These are phyloP conservation scores for Hysterangium stoloniferum DNA, from an alignment of 768 basidiomycete genomes.

Conservation along the genomic window DNA sequence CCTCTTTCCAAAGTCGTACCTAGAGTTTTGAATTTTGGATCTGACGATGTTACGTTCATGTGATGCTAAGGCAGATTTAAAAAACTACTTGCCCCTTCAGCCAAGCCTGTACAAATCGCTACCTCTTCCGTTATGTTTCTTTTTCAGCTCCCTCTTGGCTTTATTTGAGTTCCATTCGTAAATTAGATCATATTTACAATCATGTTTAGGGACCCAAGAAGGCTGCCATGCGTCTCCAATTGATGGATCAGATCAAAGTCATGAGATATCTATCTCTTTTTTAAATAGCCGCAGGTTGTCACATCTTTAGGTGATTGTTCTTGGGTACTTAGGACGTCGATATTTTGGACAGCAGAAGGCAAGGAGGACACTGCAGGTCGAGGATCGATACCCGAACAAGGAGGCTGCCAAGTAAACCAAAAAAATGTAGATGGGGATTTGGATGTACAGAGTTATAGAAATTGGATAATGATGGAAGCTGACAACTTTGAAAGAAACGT, in stretches of 20 bases:
- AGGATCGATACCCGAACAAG: no score
- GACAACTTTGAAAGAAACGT: no score
- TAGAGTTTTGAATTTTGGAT: no score
- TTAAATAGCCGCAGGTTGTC: slow-evolving; percentile 49
- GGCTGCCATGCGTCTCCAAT: slow-evolving; percentile 59
- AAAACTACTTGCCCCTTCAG: not conserved
- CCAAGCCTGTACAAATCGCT: not conserved
- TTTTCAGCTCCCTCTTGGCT: slow-evolving; percentile 20
- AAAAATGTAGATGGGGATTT: no score
- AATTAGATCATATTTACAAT: slow-evolving; percentile 61
- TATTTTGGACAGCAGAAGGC: no score
- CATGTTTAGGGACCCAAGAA: slow-evolving; percentile 62
- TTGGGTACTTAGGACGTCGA: slow-evolving; percentile 23
- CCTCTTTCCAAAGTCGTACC: no score
- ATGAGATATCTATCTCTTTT: slow-evolving; percentile 48
- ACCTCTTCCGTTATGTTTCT: slow-evolving; percentile 25
- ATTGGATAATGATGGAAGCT: no score
- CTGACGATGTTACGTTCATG: no score
- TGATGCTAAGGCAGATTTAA: no score
- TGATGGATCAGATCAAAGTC: slow-evolving; percentile 53
- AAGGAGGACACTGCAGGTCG: no score
- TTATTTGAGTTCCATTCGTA: slow-evolving; percentile 53
- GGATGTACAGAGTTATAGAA: no score
- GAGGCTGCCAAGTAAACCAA: no score
- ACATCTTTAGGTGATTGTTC: slow-evolving; percentile 47